Conservation (phyloP, 2,329 filamentous ascomycete genomes). For the Phaeoacremonium minimum region DNA sequence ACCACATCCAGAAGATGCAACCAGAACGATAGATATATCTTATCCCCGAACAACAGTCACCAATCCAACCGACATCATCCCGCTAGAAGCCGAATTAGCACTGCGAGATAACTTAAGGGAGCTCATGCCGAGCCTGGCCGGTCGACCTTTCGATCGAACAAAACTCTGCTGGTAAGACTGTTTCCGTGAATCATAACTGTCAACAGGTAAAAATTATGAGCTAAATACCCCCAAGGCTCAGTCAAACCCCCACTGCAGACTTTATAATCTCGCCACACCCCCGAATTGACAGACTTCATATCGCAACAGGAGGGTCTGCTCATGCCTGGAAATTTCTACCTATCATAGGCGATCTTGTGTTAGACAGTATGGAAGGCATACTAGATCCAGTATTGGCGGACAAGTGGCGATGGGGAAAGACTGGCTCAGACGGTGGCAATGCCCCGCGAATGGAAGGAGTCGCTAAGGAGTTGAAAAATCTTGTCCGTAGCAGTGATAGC, state of each 20-base stretch:
- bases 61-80: conserved; percentile 17
- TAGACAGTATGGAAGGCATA: neutral
- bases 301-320: conserved; percentile 15
- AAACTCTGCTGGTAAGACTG: neutral
- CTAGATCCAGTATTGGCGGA: neutral
- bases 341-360: conserved; percentile 12
- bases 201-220: too few relatives aligned
- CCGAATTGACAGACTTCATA: conserved; percentile 10
- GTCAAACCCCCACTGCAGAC: too few relatives aligned
- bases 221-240: too few relatives aligned
- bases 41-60: conserved; percentile 13
- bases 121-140: neutral
- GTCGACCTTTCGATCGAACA: neutral
- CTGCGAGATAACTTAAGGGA: neutral
- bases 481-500: too few relatives aligned
- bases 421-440: neutral
- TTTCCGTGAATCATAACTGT: too few relatives aligned
- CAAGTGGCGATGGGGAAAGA: neutral
- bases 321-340: conserved; percentile 16
- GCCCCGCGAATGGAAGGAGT: neutral
- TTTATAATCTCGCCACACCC: conserved; percentile 16
- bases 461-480: neutral
- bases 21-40: neutral
- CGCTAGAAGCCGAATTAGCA: conserved; percentile 14
- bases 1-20: conserved; percentile 4